Base-by-base conservation (phyloP, 805 yeast genomes). In the Candida khao-thaluensis region DNA sequence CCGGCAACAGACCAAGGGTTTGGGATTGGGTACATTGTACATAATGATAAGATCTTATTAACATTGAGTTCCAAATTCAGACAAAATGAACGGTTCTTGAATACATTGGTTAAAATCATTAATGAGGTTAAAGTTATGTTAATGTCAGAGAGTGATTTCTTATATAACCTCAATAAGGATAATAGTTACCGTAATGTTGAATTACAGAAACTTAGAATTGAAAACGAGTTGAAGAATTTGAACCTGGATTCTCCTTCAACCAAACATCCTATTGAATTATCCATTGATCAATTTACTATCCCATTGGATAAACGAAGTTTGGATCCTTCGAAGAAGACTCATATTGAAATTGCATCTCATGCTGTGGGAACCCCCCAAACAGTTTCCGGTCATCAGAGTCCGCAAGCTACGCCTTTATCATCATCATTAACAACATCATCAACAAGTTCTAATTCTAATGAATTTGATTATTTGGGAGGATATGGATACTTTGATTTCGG, bases 11-110 rank as follows among this genome's bases (percentile, higher is more conserved):
- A 88, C 34, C 90, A 86, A 54, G 97, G 97, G 2, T 88, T 83
- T 60, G 96, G 96, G n/a, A 75, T 89, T 25, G 96, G 95, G 4
- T 89, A 89, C 58, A 86, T 89, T 49, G 83, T 89, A 50, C 88
- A 90, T 59, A 77, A 71, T 30, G 85, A 87, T 53, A 79, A 87
- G 15, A 77, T 89, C 18, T 77, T 89, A 1, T 75, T 89, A 7
- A 87, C 95, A 36, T 83, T 85, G 3, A 81, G 93, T 18, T 87
- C 96, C 10, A 89, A 87, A 62, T 90, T 84, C 61, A 74, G 96
- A 41, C 97, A 89, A 64, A 87, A 96, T 0, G 72, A 75, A 47
- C 72, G 97, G 53, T 85, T 85, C 50, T 68, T 77, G 52, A 83
- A 75, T 53, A 86, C 87, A 17, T 74, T 81, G 60, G 74, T 73